Evolutionary conservation across 345 rosid genomes (phyloP), one percentile per base, ranked within the genome.

Genomic region (Salix viminalis): DNA sequence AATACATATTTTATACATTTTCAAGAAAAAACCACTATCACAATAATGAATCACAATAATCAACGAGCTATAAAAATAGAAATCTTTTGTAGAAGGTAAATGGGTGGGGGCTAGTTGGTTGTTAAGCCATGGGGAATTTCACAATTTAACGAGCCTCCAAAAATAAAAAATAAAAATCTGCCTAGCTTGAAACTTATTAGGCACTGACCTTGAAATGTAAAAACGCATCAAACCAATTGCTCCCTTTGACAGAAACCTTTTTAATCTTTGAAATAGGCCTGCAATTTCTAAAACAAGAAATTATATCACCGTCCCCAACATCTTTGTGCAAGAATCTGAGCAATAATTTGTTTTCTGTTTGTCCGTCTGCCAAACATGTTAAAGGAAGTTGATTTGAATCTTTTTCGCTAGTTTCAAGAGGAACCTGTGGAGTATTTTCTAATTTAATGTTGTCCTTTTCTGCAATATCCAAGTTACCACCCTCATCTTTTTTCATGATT

Each of bases 151-250:
- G 15, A 44, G 50, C 50, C 16, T 13, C 4, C 50, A 44, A 41
- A 41, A 9, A 9, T 9, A 41, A 41, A 7, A 37, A 7, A 37
- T 37, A 37, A 37, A 9, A 42, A 42, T 13, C 50, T 44, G 50
- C 16, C 50, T 19, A 10, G 34, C 34, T 65, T 75, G 34, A 75
- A 66, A 23, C 54, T 54, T 28, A 21, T 26, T 52, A 36, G 68
- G 21, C 60, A 74, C 82, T 75, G 66, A 86, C 88, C 80, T 83
- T 37, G 67, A 83, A 83, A 69, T 83, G 67, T 24, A 83, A 12
- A 41, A 83, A 67, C 32, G 75, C 78, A 69, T 81, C 83, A 71
- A 77, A 77, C 75, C 72, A 86, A 56, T 30, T 41, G 79, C 82
- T 79, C n/a, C 75, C 77, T 8, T 77, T 14, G 48, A 69, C 42